Evolutionary conservation across 208 protist genomes (phyloP).

Genomic region (Leishmania major): DNA sequence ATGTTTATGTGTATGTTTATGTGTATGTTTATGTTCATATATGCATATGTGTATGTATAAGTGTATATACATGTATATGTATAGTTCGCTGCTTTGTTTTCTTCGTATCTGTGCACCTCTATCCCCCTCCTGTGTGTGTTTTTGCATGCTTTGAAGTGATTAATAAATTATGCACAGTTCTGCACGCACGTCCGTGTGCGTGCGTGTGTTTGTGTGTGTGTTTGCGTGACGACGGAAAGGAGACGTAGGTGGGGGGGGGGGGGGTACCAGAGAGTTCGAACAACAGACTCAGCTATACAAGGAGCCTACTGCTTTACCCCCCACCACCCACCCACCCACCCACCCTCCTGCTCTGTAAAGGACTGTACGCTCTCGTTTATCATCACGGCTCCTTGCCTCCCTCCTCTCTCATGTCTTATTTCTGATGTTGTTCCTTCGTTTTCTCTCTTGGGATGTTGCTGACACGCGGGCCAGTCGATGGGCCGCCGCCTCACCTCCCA

Average conservation of each 20-base stretch:
- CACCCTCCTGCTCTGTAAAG: no score
- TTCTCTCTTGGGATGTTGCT: neutral
- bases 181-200: no score
- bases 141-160: neutral
- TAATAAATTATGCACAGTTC: no score
- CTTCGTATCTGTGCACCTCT: neutral
- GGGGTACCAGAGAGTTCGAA: neutral
- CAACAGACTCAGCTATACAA: constrained; percentile 3
- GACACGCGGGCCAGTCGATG: neutral
- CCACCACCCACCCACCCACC: neutral
- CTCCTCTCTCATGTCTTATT: neutral
- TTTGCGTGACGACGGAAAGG: neutral
- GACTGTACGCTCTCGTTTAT: neutral
- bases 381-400: neutral
- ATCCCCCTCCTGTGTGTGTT: neutral
- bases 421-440: neutral
- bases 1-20: neutral
- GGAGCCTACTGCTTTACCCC: neutral
- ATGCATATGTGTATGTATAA: no score
- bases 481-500: neutral
- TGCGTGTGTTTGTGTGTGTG: neutral
- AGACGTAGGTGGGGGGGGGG: no score
- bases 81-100: no score
- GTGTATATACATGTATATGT: neutral
- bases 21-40: neutral